A percentile compares a stretch with the other conserved stretches of the same genome.
phyloP scores from a whole-genome alignment of 1,139 yeast genomes.

The Yamadazyma triangularis region DNA sequence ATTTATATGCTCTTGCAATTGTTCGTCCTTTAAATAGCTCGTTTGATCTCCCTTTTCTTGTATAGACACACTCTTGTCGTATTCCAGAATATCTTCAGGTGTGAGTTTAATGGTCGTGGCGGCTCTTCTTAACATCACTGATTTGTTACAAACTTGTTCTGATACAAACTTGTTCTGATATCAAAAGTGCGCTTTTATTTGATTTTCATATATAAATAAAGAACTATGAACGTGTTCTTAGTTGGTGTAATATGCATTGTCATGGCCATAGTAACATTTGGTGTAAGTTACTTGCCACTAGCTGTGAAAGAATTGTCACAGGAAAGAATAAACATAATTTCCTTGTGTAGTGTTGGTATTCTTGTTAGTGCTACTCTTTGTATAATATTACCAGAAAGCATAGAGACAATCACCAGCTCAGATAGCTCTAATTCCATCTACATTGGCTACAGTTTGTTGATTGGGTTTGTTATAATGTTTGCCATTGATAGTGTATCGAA shows the following conservation, averaged over 20 bases:
- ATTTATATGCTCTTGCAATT: slow-evolving; percentile 12
- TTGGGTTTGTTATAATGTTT: slow-evolving; percentile 53
- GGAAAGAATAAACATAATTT: slow-evolving; percentile 17
- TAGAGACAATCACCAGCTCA: slow-evolving; percentile 36
- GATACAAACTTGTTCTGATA: too few species aligned
- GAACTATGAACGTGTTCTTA: too few species aligned
- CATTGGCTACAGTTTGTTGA: slow-evolving; percentile 31
- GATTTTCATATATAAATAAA: too few species aligned
- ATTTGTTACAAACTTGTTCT: too few species aligned
- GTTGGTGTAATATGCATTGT: slow-evolving; percentile 10
- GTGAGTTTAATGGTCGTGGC: slow-evolving; percentile 63
- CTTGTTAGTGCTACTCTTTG: slow-evolving; percentile 60
- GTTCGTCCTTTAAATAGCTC: slow-evolving; percentile 10
- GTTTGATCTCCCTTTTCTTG: slow-evolving; percentile 3
- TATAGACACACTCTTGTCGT: slow-evolving; percentile 39
- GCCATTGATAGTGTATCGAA: slow-evolving; percentile 31
- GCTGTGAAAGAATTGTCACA: slow-evolving; percentile 5
- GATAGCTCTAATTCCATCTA: slow-evolving; percentile 1
- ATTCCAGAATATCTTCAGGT: slow-evolving; percentile 60
- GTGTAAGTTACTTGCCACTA: slow-evolving; percentile 31
- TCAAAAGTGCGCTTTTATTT: too few species aligned
- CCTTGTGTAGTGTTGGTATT: slow-evolving; percentile 59
- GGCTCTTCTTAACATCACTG: slow-evolving; percentile 61
- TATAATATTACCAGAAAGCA: slow-evolving; percentile 71
- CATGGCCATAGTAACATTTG: slow-evolving; percentile 29